phyloP scores from a whole-genome alignment of 2,329 filamentous ascomycete genomes.

The Penicillium corylophilum region DNA sequence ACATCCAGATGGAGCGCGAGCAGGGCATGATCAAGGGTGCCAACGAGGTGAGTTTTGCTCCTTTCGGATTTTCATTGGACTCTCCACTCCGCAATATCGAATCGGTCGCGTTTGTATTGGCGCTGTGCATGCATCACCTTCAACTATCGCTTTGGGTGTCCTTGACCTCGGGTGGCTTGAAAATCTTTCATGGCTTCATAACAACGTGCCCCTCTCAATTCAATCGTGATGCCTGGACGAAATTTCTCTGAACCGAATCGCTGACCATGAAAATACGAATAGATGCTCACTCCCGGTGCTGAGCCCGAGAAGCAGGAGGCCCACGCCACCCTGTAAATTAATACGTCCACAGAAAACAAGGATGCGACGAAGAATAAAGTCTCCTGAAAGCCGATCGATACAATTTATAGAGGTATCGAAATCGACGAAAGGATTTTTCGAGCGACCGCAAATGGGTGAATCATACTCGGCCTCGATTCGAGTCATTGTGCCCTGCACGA shows the following conservation, averaged over 20 bases:
- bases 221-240: neutral
- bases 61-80: neutral
- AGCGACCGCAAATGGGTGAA: neutral
- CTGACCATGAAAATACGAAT: slow-evolving; percentile 14
- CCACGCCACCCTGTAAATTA: slow-evolving; percentile 40
- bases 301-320: slow-evolving; percentile 30
- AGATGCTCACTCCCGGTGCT: slow-evolving; percentile 46
- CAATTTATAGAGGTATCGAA: slow-evolving; percentile 2
- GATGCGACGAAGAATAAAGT: slow-evolving; percentile 17
- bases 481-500: neutral
- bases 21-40: slow-evolving; percentile 93
- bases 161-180: slow-evolving; percentile 2
- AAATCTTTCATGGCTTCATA: slow-evolving; percentile 4
- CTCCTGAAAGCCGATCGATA: slow-evolving; percentile 7
- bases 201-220: neutral
- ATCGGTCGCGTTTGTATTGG: neutral
- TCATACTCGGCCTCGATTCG: neutral
- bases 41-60: slow-evolving; percentile 61
- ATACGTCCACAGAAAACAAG: slow-evolving; percentile 20
- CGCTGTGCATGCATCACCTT: neutral
- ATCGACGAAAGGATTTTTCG: neutral
- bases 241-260: neutral
- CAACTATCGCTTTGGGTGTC: neutral
- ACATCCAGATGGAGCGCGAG: slow-evolving; percentile 96
- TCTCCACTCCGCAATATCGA: neutral